Base-by-base conservation (phyloP, 1,284 basidiomycete species). In the Microbotryum scabiosae region DNA sequence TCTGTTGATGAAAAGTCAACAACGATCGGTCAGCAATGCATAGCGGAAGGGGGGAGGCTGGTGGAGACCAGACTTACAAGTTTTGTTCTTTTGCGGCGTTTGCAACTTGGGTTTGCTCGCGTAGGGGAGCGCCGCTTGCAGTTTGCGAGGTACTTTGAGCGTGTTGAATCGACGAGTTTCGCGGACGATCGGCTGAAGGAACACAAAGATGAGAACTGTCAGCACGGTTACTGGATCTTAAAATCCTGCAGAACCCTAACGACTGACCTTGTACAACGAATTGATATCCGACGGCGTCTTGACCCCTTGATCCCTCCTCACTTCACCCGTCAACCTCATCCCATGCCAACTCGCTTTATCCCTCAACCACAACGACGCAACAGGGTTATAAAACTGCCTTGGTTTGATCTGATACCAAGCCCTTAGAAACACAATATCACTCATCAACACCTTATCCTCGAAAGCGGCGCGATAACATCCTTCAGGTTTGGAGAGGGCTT, bases 401-500 rank as follows among this genome's bases (percentile, higher is more conserved):
- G 94, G 96, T 73, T 92, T 85, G 59, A 98, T 86, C 23, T 90
- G 87, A 76, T 94, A 96, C 94, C 96, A 99, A 1, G 92, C 92
- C 25, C 96, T 83, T 12, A 99, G 79, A 79, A 99, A 97, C 59
- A 97, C 81, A 62, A 98, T 87, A 73, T 98, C 94, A 68, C 89
- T 91, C 86, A 88, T 92, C 61, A 97, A 80, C 12, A 98, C 82
- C 79, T 98, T 98, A 76, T 99, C 94, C 76, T 98, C 94, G 74
- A 98, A 98, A 1, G 94, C 92, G 1, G 94, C 94, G 67, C 96
- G 81, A 80, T 90, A 97, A 12, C 89, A 84, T 4, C 96, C 96
- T 68, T 97, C 93, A 0, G 94, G 93, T 74, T 93, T 97, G 9
- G 86, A 79, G 23, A 97, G 78, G 3, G 90, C 92, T 75, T 94